Base-by-base conservation (phyloP, 805 yeast species). In the Yarrowia sp. region DNA sequence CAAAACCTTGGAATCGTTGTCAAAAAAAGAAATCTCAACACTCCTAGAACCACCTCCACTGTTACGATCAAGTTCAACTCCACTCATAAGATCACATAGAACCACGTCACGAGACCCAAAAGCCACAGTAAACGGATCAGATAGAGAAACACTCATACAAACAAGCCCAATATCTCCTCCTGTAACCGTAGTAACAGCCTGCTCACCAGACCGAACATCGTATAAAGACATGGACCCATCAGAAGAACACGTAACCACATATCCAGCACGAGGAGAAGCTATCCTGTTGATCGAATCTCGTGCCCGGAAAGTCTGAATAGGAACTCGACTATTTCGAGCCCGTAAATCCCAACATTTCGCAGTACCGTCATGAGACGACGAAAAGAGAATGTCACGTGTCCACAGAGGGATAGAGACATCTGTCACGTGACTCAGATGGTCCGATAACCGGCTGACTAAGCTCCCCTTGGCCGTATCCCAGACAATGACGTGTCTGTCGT, bases 261-360 rank as follows among this genome's bases (percentile, higher is more conserved):
- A 62, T 22, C 61, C 61, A 4, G 43, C 38, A 24, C 49, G 49
- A 4, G 64, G 67, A 2, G 63, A 43, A 10, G 40, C 65, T 9
- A 75, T 71, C 10, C 67, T 49, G 10, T 74, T 66, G 1, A 75
- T 69, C n/a, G 75, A 69, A 59, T 77, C 82, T 36, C 66, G 65
- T 59, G 77, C 73, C 11, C 76, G 64, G 21, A 77, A 73, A 16
- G 69, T 65, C 67, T 79, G 82, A 0, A 78, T 67, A 1, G 82
- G 81, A 21, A 65, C 70, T 28, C 43, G 43, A 4, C 46, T 46
- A 1, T 66, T 46, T 1, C 65, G 30, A 3, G 74, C 65, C 38
- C 74, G 64, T 28, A 66, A 43, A 66, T 75, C 78, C 78, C 78
- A 75, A 7, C 74, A 54, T 24, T 72, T 68, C 17, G 73, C 77